Evolutionary conservation across 148 eudicot species (phyloP).

Genomic region (Polygonum aviculare): DNA sequence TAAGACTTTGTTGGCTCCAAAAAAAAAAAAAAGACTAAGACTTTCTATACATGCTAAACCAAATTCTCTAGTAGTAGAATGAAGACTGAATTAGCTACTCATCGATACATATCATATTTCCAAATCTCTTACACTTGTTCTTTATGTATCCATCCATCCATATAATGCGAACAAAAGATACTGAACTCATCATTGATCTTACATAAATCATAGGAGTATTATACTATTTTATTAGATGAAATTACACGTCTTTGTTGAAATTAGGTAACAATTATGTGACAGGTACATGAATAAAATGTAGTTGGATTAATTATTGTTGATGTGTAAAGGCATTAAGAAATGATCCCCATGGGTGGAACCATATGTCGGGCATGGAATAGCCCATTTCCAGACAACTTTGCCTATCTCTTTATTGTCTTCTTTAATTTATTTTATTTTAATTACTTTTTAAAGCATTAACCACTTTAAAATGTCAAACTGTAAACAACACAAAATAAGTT

Average conservation of each 20-base stretch:
- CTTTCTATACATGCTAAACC: too few species aligned
- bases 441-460: not conserved
- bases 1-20: too few species aligned
- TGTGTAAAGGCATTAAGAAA: not conserved
- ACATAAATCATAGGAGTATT: not conserved
- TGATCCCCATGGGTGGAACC: conserved; percentile 4
- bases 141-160: not conserved
- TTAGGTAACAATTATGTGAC: not conserved
- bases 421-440: not conserved
- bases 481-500: not conserved
- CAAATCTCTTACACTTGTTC: too few species aligned
- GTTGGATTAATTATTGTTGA: conserved; percentile 1
- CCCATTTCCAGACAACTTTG: conserved; percentile 7
- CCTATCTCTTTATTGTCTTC: not conserved
- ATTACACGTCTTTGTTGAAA: not conserved
- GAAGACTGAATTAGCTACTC: too few species aligned
- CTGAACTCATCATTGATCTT: not conserved
- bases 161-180: not conserved
- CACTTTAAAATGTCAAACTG: not conserved
- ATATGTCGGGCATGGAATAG: conserved; percentile 6
- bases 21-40: too few species aligned
- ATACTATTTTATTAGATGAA: not conserved
- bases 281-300: not conserved
- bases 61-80: too few species aligned
- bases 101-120: too few species aligned